These are phyloP conservation scores for Arctostaphylos glauca DNA, from an alignment of 148 eudicot species.

Conservation along the genomic window DNA sequence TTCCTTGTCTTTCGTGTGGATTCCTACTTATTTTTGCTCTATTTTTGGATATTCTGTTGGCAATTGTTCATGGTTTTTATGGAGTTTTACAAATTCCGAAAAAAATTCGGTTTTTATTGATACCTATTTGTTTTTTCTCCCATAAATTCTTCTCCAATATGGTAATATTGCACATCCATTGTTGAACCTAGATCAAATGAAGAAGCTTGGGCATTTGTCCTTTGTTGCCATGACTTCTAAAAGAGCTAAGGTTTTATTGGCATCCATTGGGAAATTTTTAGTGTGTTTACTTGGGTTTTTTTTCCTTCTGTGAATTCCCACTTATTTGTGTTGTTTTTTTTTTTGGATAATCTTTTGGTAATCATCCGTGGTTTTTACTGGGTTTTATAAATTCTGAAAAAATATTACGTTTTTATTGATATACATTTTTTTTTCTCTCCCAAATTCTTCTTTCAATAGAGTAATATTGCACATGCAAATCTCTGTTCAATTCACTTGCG, in stretches of 20 bases:
- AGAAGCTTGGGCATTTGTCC: conserved; percentile 11
- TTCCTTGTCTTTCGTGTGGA: neutral
- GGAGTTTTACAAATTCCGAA: neutral
- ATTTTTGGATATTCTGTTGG: neutral
- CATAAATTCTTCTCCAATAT: neutral
- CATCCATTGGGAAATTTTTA: too few species aligned
- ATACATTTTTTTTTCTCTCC: too few species aligned
- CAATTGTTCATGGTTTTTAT: neutral
- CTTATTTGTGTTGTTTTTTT: neutral
- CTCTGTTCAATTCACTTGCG: neutral
- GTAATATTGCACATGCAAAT: too few species aligned
- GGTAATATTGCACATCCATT: neutral
- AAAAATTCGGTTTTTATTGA: neutral
- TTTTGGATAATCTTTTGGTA: neutral
- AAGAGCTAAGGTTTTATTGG: neutral
- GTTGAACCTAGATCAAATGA: neutral
- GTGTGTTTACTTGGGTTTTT: neutral
- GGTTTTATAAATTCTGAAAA: neutral
- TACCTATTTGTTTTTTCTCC: neutral
- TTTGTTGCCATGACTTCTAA: neutral
- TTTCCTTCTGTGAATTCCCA: neutral
- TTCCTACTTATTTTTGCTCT: neutral
- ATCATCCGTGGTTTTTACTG: neutral
- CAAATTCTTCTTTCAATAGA: neutral
- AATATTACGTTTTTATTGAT: neutral